Base-by-base conservation (phyloP, 2,329 filamentous ascomycete genomes). In the Fusarium tupiense region DNA sequence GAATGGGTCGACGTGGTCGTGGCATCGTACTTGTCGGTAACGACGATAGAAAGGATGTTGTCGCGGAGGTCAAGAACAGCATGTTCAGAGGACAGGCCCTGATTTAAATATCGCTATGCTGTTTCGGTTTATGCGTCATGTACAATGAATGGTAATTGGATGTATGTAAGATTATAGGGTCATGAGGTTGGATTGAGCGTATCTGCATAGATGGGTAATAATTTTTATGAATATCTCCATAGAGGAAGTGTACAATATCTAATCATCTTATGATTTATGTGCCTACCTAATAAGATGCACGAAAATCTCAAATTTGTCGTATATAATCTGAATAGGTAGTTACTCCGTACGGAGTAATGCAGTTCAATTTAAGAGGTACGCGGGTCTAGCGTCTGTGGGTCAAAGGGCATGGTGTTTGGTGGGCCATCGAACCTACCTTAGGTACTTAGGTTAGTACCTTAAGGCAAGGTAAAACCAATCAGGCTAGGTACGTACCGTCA, bases 11-110 rank as follows among this genome's bases (percentile, higher is more conserved):
- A 71, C 89, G 96, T 81, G 96, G 96, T 22, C 89, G 95, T 64
- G 96, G 95, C 26, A 91, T 98, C 73, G 95, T 98, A 35, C 85
- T 99, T 41, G 94, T 98, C 4, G 96, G 95, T 71, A 96, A 93
- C 82, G 90, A 95, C 71, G 96, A 98, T 82, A 88, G 96, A 61
- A 93, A 93, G 80, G 96, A 98, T 82, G 90, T 98, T 37, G 95
- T 98, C 40, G 91, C 91, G 40, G 96, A 98, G 82, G 95, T 99
- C 29, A 93, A 94, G 82, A 93, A 96, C 80, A 96, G 91, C 75
- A 95, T 95, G 93, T 95, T 91, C 80, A 93, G 91, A 85, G 93
- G 93, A 57, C 91, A 94, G 81, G 93, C 93, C 46, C 85, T 95
- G 78, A 93, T 95, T 67, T 94, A 88, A 47, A 47, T 24, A 19